Percentiles rank a stretch among this genome's conserved stretches.
Evolutionary conservation across 2,329 filamentous ascomycete species (phyloP).

Genomic region (Chaetomiaceae sp.): DNA sequence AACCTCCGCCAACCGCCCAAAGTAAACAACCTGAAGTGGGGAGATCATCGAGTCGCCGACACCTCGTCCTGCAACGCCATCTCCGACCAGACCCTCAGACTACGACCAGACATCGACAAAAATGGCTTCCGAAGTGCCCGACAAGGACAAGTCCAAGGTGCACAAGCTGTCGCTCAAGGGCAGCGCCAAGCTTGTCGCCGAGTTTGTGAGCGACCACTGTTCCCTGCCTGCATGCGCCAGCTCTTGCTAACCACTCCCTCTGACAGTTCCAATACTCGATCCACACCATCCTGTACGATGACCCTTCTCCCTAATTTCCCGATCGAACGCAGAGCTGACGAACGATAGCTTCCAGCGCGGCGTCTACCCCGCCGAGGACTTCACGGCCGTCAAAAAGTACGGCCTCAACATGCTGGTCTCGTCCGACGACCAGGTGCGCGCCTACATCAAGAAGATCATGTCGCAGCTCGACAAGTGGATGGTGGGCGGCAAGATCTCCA

Average conservation of each 20-base stretch:
- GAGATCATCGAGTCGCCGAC: too few relatives aligned
- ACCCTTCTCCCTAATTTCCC: neutral
- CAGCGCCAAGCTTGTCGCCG: conserved; percentile 79
- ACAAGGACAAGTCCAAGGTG: conserved; percentile 74
- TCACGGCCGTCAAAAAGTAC: conserved; percentile 98
- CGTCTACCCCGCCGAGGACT: conserved; percentile 91
- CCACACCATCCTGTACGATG: conserved; percentile 80
- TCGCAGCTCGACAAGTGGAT: conserved; percentile 97
- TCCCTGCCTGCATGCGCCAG: neutral
- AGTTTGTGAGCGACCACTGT: conserved; percentile 68
- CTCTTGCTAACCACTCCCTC: conserved; percentile 18
- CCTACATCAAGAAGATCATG: conserved; percentile 99
- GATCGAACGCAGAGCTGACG: neutral
- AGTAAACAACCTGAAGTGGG: too few relatives aligned
- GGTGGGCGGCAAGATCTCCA: conserved; percentile 93
- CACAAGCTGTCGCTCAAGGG: conserved; percentile 92
- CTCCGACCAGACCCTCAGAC: neutral
- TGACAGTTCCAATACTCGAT: conserved; percentile 91
- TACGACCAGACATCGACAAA: neutral
- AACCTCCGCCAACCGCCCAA: too few relatives aligned
- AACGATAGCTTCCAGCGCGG: conserved; percentile 73
- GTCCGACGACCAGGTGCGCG: conserved; percentile 95
- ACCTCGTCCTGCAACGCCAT: neutral
- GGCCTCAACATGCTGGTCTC: conserved; percentile 97
- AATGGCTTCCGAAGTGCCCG: conserved; percentile 15